A percentile compares a stretch with the other conserved stretches of the same genome.
These are phyloP conservation scores for Rhizopus delemar DNA, from an alignment of 371 early-diverging fungal species.

Conservation along the genomic window DNA sequence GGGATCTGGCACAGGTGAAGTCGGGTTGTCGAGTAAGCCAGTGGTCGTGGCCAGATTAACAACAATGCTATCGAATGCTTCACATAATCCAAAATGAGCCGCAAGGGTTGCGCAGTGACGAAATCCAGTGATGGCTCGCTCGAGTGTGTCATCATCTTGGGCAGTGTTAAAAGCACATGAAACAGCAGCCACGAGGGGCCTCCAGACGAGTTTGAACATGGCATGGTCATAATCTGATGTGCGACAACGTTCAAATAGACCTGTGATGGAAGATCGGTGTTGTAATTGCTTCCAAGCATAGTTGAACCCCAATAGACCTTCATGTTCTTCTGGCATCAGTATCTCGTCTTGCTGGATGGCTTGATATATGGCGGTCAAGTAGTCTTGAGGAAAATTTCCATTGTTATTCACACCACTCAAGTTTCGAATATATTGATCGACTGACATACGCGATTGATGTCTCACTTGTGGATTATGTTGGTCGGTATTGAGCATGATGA, in stretches of 20 bases:
- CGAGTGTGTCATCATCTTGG: constrained; percentile 74
- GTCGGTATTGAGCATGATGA: constrained; percentile 95
- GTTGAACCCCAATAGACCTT: constrained; percentile 91
- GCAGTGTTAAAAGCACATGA: constrained; percentile 82
- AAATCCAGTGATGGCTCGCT: constrained; percentile 80
- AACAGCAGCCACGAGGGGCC: constrained; percentile 66
- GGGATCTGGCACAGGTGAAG: constrained; percentile 57
- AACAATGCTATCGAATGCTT: constrained; percentile 80
- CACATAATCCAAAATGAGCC: constrained; percentile 69
- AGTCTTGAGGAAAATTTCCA: constrained; percentile 70
- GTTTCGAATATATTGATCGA: constrained; percentile 85
- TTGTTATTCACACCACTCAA: constrained; percentile 78
- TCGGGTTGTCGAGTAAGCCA: constrained; percentile 62
- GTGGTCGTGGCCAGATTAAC: constrained; percentile 76
- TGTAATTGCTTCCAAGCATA: constrained; percentile 93
- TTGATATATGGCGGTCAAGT: constrained; percentile 72
- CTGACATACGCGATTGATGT: constrained; percentile 72
- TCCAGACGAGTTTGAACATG: constrained; percentile 64
- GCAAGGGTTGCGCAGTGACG: constrained; percentile 80
- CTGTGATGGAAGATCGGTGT: constrained; percentile 52
- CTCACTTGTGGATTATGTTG: constrained; percentile 87
- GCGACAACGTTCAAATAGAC: constrained; percentile 50
- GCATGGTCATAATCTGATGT: constrained; percentile 66
- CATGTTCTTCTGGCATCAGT: constrained; percentile 89
- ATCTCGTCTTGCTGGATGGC: constrained; percentile 81